Evolutionary conservation across 345 rosid genomes (phyloP).

Genomic region (Balakata baccata): DNA sequence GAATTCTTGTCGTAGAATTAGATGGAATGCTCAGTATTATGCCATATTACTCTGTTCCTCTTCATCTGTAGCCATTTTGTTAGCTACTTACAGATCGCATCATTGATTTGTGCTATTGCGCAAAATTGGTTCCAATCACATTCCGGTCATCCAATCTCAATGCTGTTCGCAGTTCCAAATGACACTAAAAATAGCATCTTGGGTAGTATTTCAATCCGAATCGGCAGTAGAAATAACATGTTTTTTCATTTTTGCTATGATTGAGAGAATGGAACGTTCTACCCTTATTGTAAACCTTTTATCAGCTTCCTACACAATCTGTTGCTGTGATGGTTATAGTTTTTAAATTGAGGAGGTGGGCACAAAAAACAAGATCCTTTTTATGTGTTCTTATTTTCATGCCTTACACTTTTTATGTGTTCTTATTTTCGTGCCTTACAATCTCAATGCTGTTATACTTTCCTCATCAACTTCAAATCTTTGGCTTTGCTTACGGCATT

Average conservation of each 20-base stretch:
- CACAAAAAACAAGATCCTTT: not conserved
- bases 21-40: not conserved
- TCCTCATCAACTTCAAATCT: not conserved
- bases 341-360: not conserved
- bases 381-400: not conserved
- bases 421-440: not conserved
- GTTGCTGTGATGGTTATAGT: slow-evolving; percentile 2
- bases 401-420: not conserved
- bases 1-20: not conserved
- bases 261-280: not conserved
- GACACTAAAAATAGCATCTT: not conserved
- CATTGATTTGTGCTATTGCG: not conserved
- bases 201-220: not conserved
- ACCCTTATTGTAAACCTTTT: not conserved
- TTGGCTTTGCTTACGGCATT: not conserved
- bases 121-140: not conserved
- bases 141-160: too few relatives aligned
- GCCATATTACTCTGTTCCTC: not conserved
- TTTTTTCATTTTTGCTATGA: not conserved
- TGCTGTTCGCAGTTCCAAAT: too few relatives aligned
- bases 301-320: not conserved
- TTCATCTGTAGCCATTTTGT: not conserved
- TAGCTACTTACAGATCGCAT: not conserved
- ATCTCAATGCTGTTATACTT: too few relatives aligned
- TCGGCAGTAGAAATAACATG: not conserved